These are phyloP conservation scores for Coemansia sp. DNA, from an alignment of 192 early-diverging fungal genomes.

Conservation along the genomic window DNA sequence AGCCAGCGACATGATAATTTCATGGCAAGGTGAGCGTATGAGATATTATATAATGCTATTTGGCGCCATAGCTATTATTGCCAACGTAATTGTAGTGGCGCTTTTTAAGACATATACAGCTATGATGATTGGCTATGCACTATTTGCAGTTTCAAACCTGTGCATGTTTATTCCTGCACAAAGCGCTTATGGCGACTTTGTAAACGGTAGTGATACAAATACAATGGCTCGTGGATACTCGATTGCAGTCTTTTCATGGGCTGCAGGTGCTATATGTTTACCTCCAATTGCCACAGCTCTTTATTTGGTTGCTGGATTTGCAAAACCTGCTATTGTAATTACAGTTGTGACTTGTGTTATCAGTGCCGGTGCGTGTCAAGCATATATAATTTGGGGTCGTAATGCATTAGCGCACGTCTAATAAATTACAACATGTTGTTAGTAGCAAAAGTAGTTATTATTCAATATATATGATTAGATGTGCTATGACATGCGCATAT, in stretches of 20 bases:
- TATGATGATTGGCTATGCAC: slow-evolving; percentile 36
- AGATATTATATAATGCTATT: slow-evolving; percentile 29
- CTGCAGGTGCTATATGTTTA: slow-evolving; percentile 25
- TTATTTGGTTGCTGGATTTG: slow-evolving; percentile 32
- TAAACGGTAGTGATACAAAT: slow-evolving; percentile 21
- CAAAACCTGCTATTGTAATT: slow-evolving; percentile 14
- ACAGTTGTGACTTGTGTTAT: slow-evolving; percentile 5
- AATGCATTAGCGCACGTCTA: too few species aligned
- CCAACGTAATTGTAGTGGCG: slow-evolving; percentile 19
- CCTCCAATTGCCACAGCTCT: slow-evolving; percentile 33
- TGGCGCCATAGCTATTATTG: slow-evolving; percentile 16
- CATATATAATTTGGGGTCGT: not conserved
- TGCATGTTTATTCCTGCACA: slow-evolving; percentile 38
- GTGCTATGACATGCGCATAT: too few species aligned
- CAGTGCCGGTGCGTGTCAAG: slow-evolving; percentile 15
- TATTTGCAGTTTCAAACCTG: slow-evolving; percentile 22
- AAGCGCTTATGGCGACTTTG: slow-evolving; percentile 41
- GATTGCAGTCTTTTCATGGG: slow-evolving; percentile 26
- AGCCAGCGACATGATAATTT: slow-evolving; percentile 19
- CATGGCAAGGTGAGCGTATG: slow-evolving; percentile 20
- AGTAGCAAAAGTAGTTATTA: not conserved
- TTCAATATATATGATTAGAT: not conserved
- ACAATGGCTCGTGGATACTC: slow-evolving; percentile 35
- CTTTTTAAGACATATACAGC: slow-evolving; percentile 22
- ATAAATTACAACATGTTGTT: not conserved